These are phyloP conservation scores for Fusarium sp. DNA, from an alignment of 2,329 filamentous ascomycete genomes.

Conservation along the genomic window DNA sequence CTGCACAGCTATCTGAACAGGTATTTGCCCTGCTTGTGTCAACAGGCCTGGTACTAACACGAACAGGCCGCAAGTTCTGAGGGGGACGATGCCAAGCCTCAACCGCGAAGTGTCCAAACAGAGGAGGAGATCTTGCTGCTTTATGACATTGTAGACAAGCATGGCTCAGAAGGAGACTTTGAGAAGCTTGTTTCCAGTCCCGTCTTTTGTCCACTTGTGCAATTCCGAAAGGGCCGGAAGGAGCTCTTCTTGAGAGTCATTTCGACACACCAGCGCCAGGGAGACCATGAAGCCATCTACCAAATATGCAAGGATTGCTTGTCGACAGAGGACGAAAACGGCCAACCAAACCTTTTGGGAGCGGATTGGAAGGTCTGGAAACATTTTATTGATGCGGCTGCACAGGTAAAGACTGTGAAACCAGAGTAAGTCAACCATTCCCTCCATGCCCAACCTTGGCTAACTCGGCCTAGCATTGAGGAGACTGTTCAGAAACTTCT, in stretches of 20 bases:
- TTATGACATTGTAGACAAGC: constrained; percentile 59
- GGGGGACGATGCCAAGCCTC: constrained; percentile 34
- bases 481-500: constrained; percentile 47
- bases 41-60: not conserved
- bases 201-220: constrained; percentile 55
- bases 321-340: constrained; percentile 51
- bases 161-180: constrained; percentile 57
- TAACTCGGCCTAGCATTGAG: constrained; percentile 42
- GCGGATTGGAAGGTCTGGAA: constrained; percentile 59
- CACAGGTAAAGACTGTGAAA: constrained; percentile 46
- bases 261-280: constrained; percentile 50
- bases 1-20: constrained; percentile 59
- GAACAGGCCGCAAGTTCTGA: constrained; percentile 35
- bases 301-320: constrained; percentile 59
- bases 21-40: constrained; percentile 47
- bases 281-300: constrained; percentile 58
- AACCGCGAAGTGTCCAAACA: constrained; percentile 52
- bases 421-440: constrained; percentile 47
- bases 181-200: constrained; percentile 54
- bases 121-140: constrained; percentile 65
- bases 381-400: constrained; percentile 54
- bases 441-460: not conserved
- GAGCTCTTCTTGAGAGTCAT: constrained; percentile 59
- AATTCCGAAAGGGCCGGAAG: constrained; percentile 61
- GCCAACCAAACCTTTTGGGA: constrained; percentile 55